Evolutionary conservation across 2,329 filamentous ascomycete genomes (phyloP).

Genomic region (Fusarium sp.): DNA sequence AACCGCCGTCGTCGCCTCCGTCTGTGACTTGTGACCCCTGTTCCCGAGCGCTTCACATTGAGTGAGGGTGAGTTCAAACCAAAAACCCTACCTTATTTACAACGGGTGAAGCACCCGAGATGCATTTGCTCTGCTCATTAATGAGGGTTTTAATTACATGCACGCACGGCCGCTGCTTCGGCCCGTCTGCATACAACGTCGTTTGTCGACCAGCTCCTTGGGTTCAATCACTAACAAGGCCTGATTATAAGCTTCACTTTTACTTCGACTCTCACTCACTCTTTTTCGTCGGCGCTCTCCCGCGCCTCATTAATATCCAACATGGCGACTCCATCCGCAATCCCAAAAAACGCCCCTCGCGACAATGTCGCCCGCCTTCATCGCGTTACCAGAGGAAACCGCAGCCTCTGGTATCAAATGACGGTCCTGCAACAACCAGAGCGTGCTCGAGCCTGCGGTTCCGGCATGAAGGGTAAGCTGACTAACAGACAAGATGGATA

Average conservation of each 20-base stretch:
- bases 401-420: constrained; percentile 82
- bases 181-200: constrained; percentile 11
- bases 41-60: constrained; percentile 30
- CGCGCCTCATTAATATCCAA: constrained; percentile 30
- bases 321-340: constrained; percentile 50
- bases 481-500: not conserved
- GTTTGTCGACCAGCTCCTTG: constrained; percentile 1
- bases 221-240: constrained; percentile 21
- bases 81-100: constrained; percentile 9
- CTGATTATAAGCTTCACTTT: constrained; percentile 23
- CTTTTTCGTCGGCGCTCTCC: constrained; percentile 10
- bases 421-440: constrained; percentile 93
- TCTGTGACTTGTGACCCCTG: constrained; percentile 28
- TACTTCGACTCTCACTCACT: constrained; percentile 24
- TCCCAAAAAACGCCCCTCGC: constrained; percentile 46
- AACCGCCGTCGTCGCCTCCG: constrained; percentile 26
- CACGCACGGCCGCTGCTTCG: constrained; percentile 13
- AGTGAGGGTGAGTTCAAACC: constrained; percentile 38
- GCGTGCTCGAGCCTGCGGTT: constrained; percentile 92
- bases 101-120: constrained; percentile 16
- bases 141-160: constrained; percentile 18
- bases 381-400: constrained; percentile 74
- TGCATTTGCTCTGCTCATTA: constrained; percentile 17
- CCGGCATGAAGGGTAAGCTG: constrained; percentile 88
- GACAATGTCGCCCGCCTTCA: constrained; percentile 60